These are phyloP conservation scores for Yamadazyma mexicana DNA, from an alignment of 1,139 yeast genomes.

Conservation along the genomic window DNA sequence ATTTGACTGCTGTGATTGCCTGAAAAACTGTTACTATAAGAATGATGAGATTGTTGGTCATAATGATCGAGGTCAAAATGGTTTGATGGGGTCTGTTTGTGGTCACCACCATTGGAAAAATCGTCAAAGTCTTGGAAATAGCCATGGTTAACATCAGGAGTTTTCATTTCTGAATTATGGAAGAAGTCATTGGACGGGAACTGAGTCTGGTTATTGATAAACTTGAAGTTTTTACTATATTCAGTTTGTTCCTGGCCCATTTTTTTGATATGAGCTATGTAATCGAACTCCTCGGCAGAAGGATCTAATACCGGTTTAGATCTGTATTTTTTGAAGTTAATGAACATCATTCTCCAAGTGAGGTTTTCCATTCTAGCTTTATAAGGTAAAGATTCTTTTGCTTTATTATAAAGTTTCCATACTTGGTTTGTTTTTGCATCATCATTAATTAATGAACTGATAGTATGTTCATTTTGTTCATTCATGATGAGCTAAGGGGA, in stretches of 20 bases:
- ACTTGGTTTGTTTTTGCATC: slow-evolving; percentile 40
- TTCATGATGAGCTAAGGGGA: slow-evolving; percentile 1
- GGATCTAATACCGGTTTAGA: slow-evolving; percentile 25
- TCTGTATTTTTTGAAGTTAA: slow-evolving; percentile 36
- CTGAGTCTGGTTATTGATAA: neutral
- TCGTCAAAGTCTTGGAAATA: slow-evolving; percentile 2
- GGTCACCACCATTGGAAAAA: neutral
- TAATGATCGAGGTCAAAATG: neutral
- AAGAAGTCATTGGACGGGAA: slow-evolving; percentile 2
- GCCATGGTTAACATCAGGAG: neutral
- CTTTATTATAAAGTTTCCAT: slow-evolving; percentile 81
- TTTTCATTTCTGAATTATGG: neutral
- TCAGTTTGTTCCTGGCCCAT: slow-evolving; percentile 39
- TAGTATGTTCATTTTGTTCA: slow-evolving; percentile 4
- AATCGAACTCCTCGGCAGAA: slow-evolving; percentile 59
- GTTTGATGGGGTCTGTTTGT: neutral
- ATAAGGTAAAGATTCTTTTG: slow-evolving; percentile 76
- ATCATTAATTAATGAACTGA: slow-evolving; percentile 12
- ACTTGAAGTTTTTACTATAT: slow-evolving; percentile 1
- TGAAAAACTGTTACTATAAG: slow-evolving; percentile 3
- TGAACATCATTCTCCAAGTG: slow-evolving; percentile 83
- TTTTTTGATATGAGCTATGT: slow-evolving; percentile 63
- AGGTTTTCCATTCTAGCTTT: slow-evolving; percentile 75
- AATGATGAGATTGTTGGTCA: slow-evolving; percentile 1
- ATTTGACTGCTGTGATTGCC: neutral